Evolutionary conservation across 2,329 filamentous ascomycete genomes (phyloP), one percentile per base, ranked within the genome.

Genomic region (Ramularia endophylla): DNA sequence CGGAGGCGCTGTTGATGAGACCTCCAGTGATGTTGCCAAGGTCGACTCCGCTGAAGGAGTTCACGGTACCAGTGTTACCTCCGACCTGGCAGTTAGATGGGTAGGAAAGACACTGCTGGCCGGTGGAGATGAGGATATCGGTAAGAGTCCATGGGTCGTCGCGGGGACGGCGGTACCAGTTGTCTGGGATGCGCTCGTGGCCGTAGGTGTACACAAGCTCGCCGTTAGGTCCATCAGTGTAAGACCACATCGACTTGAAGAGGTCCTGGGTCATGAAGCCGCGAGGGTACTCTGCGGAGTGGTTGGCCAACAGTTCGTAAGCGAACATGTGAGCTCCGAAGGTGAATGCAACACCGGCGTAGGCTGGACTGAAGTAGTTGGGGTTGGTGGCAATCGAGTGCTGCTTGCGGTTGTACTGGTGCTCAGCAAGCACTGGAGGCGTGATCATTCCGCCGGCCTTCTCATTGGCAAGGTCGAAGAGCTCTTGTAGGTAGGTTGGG

Each of bases 311-410:
- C 8, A 56, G 41, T 25, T 50, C 42, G 18, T 42, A 51, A 15
- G 53, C 50, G 38, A 56, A 56, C 53, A 56, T 56, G 46, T 56
- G 53, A 4, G 53, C 53, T 19, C 53, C 53, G 38, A 56, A 56
- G 34, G 53, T 56, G 51, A 56, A 56, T 8, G 53, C 53, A 15
- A 56, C 46, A 36, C 53, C 53, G 9, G 53, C 50, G 35, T 56
- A 56, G 12, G 50, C 40, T 7, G 53, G 53, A 9, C 43, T 43
- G 46, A 51, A 56, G 34, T 56, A 56, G 45, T 56, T 56, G 25
- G 52, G 53, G 38, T 56, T 56, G 39, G 47, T 56, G 43, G 53
- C 53, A 33, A 56, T 53, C 17, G 46, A 50, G 50, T 53, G 43
- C 29, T 48, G 36, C 47, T 56, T 56, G 40, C 53, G 50, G 41